Conservation (phyloP, 345 rosid genomes). For the Capsella bursapastoris region DNA sequence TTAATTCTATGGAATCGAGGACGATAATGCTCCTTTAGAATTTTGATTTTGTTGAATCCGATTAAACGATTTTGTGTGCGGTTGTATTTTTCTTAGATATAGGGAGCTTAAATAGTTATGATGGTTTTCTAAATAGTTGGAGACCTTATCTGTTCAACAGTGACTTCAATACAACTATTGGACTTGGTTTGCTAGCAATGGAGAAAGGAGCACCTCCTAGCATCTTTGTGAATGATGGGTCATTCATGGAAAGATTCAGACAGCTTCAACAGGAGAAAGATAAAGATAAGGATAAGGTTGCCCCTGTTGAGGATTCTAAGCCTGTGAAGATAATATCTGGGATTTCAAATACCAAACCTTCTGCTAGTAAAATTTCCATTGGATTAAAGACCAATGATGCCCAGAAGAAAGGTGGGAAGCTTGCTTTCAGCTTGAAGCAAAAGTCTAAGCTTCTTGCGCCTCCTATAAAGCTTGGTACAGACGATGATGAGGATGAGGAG, state of each 20-base stretch:
- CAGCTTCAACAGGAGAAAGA: slow-evolving; percentile 86
- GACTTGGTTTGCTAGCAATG: slow-evolving; percentile 57
- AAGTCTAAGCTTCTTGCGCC: slow-evolving; percentile 91
- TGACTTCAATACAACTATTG: slow-evolving; percentile 44
- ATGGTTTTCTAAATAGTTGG: slow-evolving; percentile 50
- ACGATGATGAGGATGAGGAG: slow-evolving; percentile 83
- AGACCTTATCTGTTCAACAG: slow-evolving; percentile 69
- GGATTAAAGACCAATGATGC: slow-evolving; percentile 58
- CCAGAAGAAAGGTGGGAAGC: slow-evolving; percentile 75
- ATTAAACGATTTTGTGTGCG: slow-evolving; percentile 8
- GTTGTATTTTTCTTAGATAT: not conserved
- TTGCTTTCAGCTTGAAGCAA: slow-evolving; percentile 96
- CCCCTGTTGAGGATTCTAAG: slow-evolving; percentile 60
- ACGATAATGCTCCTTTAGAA: not conserved
- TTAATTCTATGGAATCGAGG: not conserved
- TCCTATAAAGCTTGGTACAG: slow-evolving; percentile 76
- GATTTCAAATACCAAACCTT: slow-evolving; percentile 52
- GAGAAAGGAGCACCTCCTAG: slow-evolving; percentile 72
- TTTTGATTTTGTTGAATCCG: not conserved
- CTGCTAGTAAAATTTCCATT: slow-evolving; percentile 47
- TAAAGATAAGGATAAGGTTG: slow-evolving; percentile 51
- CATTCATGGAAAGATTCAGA: slow-evolving; percentile 98
- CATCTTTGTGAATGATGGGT: slow-evolving; percentile 95
- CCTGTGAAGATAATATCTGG: slow-evolving; percentile 64
- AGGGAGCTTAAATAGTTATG: not conserved